phyloP scores from a whole-genome alignment of 75 land plant species.

The Chamaecyparis obtusa region DNA sequence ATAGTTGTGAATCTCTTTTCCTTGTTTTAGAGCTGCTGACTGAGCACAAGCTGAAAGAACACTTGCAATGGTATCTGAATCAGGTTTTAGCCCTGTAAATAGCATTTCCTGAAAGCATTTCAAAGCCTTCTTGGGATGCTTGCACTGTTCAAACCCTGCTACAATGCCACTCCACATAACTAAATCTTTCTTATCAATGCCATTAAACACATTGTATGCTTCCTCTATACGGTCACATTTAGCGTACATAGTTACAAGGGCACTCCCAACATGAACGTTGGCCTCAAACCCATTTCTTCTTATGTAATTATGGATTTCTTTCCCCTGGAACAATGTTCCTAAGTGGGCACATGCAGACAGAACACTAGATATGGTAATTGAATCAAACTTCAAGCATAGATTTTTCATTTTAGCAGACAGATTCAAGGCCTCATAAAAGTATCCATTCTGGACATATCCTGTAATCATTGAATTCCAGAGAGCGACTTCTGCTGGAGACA shows the following conservation, averaged over 20 bases:
- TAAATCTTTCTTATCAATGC: constrained; percentile 27
- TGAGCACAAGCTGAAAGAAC: constrained; percentile 13
- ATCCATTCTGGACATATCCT: constrained; percentile 39
- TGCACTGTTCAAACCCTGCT: background rate
- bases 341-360: constrained; percentile 55
- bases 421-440: constrained; percentile 35
- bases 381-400: constrained; percentile 11
- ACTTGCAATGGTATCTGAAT: constrained; percentile 8
- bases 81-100: background rate
- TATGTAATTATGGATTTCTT: constrained; percentile 45
- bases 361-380: constrained; percentile 48
- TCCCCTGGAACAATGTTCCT: constrained; percentile 34
- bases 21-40: background rate
- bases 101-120: constrained; percentile 10
- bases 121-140: background rate
- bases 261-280: constrained; percentile 21
- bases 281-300: constrained; percentile 26
- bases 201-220: constrained; percentile 45
- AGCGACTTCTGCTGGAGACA: constrained; percentile 31
- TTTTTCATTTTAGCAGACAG: constrained; percentile 11
- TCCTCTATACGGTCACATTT: constrained; percentile 18
- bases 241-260: constrained; percentile 8
- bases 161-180: constrained; percentile 67
- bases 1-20: background rate
- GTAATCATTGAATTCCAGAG: constrained; percentile 67